phyloP scores from a whole-genome alignment of 2,329 filamentous ascomycete species.

The Fusarium falciforme region DNA sequence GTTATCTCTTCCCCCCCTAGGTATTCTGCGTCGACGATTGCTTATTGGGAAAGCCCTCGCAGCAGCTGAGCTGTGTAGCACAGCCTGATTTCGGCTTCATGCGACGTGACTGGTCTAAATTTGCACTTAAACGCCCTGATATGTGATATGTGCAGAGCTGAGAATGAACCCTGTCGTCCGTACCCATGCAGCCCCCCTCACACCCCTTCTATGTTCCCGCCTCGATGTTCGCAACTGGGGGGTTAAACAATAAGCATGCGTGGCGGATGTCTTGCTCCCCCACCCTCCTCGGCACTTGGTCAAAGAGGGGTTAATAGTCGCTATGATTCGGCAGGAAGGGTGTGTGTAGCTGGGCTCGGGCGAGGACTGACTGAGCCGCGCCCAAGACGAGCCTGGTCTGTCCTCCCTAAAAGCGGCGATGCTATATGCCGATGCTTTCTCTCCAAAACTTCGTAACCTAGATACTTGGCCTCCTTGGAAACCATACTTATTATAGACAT shows the following conservation, averaged over 20 bases:
- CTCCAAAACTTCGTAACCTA: background rate
- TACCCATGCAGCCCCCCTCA: background rate
- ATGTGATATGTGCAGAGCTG: background rate
- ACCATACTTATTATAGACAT: background rate
- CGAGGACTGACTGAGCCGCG: background rate
- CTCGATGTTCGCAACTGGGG: background rate
- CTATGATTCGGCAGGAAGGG: background rate
- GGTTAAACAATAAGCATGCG: background rate
- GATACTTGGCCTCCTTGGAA: background rate
- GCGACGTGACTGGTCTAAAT: background rate
- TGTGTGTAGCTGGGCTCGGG: background rate
- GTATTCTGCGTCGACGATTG: background rate
- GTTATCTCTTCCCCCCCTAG: background rate
- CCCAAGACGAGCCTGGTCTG: background rate
- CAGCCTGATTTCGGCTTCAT: background rate
- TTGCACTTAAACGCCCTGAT: background rate
- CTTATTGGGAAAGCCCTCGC: background rate
- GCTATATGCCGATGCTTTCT: accelerated
- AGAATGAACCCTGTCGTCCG: background rate
- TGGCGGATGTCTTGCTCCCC: background rate
- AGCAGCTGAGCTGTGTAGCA: background rate
- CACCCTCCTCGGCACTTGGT: background rate
- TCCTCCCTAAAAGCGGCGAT: background rate
- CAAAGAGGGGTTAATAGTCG: background rate
- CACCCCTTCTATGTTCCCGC: background rate